Conservation (phyloP, 306 rosid species). For the Cucumis cinereus region DNA sequence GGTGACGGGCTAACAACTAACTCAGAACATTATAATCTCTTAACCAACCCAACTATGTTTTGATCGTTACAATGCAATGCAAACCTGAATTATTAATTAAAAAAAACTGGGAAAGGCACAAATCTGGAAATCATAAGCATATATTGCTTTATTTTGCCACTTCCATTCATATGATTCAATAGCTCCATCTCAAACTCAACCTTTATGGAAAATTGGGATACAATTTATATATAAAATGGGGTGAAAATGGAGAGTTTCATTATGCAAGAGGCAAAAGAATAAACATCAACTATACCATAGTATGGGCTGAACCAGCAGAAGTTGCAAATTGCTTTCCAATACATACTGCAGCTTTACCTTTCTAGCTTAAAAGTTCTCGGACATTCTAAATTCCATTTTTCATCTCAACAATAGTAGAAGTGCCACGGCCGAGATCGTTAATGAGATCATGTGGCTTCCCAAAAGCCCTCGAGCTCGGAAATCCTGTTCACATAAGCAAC, state of each 20-base stretch:
- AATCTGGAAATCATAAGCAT: background rate
- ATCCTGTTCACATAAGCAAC: constrained; percentile 1
- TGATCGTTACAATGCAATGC: no score
- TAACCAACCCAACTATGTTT: no score
- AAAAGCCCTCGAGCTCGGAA: background rate
- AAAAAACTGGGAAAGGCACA: background rate
- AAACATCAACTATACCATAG: background rate
- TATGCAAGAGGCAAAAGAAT: constrained; percentile 5
- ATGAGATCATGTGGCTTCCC: background rate
- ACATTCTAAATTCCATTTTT: background rate
- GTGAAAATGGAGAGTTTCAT: constrained; percentile 1
- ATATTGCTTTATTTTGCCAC: constrained; percentile 2
- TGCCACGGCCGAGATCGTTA: background rate
- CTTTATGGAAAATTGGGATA: background rate
- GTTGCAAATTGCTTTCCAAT: background rate
- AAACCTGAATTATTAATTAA: background rate
- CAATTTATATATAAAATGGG: background rate
- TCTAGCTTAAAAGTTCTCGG: background rate
- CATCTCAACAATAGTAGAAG: constrained; percentile 2
- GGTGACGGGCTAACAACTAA: no score
- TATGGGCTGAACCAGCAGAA: background rate
- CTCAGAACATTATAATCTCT: no score
- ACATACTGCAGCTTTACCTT: background rate
- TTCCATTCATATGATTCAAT: constrained; percentile 1
- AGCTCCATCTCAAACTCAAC: constrained; percentile 1